Evolutionary conservation across 2,329 filamentous ascomycete species (phyloP).

Genomic region (Colletotrichum shisoi): DNA sequence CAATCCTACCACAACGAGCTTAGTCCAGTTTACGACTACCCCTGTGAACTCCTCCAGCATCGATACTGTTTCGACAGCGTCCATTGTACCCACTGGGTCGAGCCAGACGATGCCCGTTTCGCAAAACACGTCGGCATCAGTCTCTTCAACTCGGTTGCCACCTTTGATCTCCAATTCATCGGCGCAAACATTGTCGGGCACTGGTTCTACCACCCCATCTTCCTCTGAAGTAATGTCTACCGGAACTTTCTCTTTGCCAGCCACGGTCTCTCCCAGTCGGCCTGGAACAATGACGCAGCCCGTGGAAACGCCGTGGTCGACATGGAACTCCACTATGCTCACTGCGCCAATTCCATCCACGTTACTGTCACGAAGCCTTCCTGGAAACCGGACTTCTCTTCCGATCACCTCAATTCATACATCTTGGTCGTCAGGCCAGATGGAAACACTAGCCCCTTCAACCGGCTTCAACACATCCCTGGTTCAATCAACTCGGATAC

Average conservation of each 20-base stretch:
- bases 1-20: not conserved
- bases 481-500: not conserved
- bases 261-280: not conserved
- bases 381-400: not conserved
- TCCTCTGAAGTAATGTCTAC: not conserved
- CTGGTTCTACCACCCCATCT: not conserved
- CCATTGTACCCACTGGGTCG: not conserved
- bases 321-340: constrained; percentile 25
- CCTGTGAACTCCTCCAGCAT: not conserved
- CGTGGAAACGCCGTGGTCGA: constrained; percentile 23
- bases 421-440: not conserved
- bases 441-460: not conserved
- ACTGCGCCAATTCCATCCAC: not conserved
- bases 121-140: not conserved
- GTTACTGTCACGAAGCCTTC: not conserved
- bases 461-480: not conserved
- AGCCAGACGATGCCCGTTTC: not conserved
- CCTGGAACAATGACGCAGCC: constrained; percentile 20
- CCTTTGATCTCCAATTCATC: constrained; percentile 19
- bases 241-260: not conserved
- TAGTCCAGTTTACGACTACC: not conserved
- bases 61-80: not conserved
- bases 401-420: not conserved
- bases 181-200: not conserved
- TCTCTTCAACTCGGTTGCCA: not conserved